phyloP scores from a whole-genome alignment of 1,284 basidiomycete species.

The Polyporus tsugae region DNA sequence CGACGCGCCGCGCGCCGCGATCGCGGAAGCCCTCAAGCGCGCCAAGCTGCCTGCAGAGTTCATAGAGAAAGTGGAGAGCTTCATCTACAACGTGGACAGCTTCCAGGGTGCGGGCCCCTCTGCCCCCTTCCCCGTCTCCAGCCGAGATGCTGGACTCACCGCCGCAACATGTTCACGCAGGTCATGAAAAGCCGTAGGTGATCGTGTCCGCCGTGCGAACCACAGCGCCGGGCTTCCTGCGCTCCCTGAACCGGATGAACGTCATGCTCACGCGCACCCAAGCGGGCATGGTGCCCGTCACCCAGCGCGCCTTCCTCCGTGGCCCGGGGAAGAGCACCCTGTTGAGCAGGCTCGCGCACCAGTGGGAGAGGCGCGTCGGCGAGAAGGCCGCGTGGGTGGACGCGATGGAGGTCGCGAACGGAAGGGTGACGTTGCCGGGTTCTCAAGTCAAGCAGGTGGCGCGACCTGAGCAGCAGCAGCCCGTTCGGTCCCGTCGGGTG shows the following conservation, averaged over 20 bases:
- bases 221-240: slow-evolving; percentile 64
- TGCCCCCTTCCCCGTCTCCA: slow-evolving; percentile 6
- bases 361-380: slow-evolving; percentile 26
- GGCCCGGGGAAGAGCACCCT: slow-evolving; percentile 25
- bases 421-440: neutral
- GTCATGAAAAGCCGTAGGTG: slow-evolving; percentile 55
- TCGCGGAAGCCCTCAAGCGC: slow-evolving; percentile 58
- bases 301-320: slow-evolving; percentile 32
- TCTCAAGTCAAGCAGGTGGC: neutral
- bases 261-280: slow-evolving; percentile 57
- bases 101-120: slow-evolving; percentile 59
- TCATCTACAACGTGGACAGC: slow-evolving; percentile 72
- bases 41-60: slow-evolving; percentile 52
- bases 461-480: neutral
- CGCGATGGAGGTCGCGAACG: slow-evolving; percentile 24
- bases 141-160: neutral
- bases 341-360: slow-evolving; percentile 27
- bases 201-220: slow-evolving; percentile 71
- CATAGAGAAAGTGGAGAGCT: slow-evolving; percentile 33
- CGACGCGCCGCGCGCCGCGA: slow-evolving; percentile 63
- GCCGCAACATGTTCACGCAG: slow-evolving; percentile 21
- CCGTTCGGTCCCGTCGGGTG: too few relatives aligned
- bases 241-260: slow-evolving; percentile 65
- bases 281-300: slow-evolving; percentile 36
- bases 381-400: slow-evolving; percentile 22